Percentiles rank a stretch among this genome's conserved stretches.
Evolutionary conservation across 306 rosid genomes (phyloP).

Genomic region (Lathyrus tuberosus): DNA sequence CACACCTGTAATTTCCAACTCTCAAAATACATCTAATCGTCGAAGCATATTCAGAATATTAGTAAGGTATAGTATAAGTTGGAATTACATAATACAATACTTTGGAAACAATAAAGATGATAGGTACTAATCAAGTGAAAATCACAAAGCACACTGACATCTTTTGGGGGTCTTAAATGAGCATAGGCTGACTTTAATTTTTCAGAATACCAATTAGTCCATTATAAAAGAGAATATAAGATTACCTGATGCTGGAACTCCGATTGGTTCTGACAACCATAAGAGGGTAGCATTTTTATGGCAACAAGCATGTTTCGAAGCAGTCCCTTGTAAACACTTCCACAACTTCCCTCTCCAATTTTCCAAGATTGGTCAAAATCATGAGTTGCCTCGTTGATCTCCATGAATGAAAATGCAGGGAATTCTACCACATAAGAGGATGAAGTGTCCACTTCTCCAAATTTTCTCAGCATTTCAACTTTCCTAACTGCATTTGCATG

Average conservation of each 20-base stretch:
- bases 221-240: slow-evolving; percentile 21
- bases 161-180: slow-evolving; percentile 1
- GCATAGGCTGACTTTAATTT: slow-evolving; percentile 17
- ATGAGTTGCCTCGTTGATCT: slow-evolving; percentile 82
- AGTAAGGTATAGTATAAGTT: slow-evolving; percentile 16
- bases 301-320: slow-evolving; percentile 82
- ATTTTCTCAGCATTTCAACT: slow-evolving; percentile 53
- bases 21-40: slow-evolving; percentile 20
- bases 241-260: slow-evolving; percentile 78
- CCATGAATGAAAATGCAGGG: slow-evolving; percentile 80
- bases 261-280: slow-evolving; percentile 67
- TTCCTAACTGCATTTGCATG: slow-evolving; percentile 57
- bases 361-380: slow-evolving; percentile 91
- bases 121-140: slow-evolving; percentile 6
- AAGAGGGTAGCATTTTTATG: slow-evolving; percentile 91
- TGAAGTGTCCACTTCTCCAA: slow-evolving; percentile 45
- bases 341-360: slow-evolving; percentile 85
- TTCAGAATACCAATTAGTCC: slow-evolving; percentile 19
- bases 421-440: slow-evolving; percentile 51
- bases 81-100: slow-evolving; percentile 11
- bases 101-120: slow-evolving; percentile 26
- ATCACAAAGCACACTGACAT: slow-evolving; percentile 21
- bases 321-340: slow-evolving; percentile 82
- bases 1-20: slow-evolving; percentile 2
- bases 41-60: slow-evolving; percentile 20